Percentiles rank a stretch among this genome's conserved stretches.
Evolutionary conservation across 2,329 filamentous ascomycete genomes (phyloP).

Genomic region (Pseudocercospora eumusae): DNA sequence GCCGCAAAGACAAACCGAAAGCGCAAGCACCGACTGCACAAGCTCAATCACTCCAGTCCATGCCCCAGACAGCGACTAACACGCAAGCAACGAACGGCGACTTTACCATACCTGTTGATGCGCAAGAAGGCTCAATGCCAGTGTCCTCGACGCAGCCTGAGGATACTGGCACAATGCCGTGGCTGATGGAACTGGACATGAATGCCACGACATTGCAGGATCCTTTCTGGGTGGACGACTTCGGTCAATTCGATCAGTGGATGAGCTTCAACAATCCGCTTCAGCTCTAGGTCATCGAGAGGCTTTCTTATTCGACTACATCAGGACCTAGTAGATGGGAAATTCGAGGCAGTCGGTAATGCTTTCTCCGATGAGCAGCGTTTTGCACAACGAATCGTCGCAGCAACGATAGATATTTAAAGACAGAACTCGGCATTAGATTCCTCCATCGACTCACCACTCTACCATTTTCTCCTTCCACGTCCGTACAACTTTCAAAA

Average conservation of each 20-base stretch:
- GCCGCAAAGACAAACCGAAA: slow-evolving; percentile 13
- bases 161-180: slow-evolving; percentile 17
- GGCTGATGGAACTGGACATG: slow-evolving; percentile 29
- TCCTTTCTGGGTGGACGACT: slow-evolving; percentile 25
- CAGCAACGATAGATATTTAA: too few relatives aligned
- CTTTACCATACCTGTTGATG: background rate
- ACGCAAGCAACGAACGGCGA: background rate
- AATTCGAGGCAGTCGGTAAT: too few relatives aligned
- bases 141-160: background rate
- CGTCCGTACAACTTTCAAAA: background rate
- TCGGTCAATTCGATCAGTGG: slow-evolving; percentile 22
- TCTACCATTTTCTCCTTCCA: background rate
- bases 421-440: too few relatives aligned
- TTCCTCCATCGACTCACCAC: too few relatives aligned
- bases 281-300: background rate
- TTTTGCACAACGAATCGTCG: too few relatives aligned
- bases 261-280: slow-evolving; percentile 10
- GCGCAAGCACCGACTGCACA: background rate
- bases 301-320: too few relatives aligned
- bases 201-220: slow-evolving; percentile 24
- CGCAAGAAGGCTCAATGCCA: background rate
- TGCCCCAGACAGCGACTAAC: background rate
- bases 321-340: too few relatives aligned
- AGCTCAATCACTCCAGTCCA: background rate
- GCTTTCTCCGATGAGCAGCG: too few relatives aligned